Evolutionary conservation across 495 filamentous ascomycete genomes (phyloP).

Genomic region (Lentithecium fluviatile): DNA sequence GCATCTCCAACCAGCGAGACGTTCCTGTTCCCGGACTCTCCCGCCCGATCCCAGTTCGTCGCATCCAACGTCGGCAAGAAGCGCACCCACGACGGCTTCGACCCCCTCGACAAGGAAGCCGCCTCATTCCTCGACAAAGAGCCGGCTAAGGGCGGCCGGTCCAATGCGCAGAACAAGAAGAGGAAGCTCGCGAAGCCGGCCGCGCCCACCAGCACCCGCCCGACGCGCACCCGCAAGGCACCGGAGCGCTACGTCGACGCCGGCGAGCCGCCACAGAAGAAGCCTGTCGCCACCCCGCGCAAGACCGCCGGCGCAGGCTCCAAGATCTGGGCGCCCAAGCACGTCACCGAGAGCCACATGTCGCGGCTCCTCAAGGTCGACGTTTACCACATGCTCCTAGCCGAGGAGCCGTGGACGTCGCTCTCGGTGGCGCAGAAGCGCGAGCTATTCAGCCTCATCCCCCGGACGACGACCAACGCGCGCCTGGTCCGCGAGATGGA

Average conservation of each 20-base stretch:
- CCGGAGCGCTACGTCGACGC: constrained; percentile 7
- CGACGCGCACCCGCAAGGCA: constrained; percentile 16
- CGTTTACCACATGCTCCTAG: constrained; percentile 52
- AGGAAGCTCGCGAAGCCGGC: neutral
- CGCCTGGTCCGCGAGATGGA: neutral
- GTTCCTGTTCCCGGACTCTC: neutral
- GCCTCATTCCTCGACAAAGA: neutral
- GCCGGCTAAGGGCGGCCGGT: neutral
- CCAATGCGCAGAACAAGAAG: neutral
- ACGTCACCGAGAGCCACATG: constrained; percentile 55
- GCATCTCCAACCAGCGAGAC: too few species aligned
- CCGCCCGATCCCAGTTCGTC: neutral
- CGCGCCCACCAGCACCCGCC: constrained; percentile 1
- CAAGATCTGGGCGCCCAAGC: constrained; percentile 45
- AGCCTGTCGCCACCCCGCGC: neutral
- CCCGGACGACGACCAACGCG: neutral
- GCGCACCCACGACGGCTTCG: neutral
- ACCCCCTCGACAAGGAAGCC: neutral
- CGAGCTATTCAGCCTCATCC: neutral
- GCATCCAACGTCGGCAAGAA: neutral
- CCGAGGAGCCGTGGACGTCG: neutral
- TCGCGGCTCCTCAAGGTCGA: constrained; percentile 56
- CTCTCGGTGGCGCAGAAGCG: constrained; percentile 1
- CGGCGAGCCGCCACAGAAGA: constrained; percentile 9
- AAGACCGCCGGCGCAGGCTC: constrained; percentile 38